Conservation (phyloP, 805 yeast genomes). For the Wickerhamiella siamensis region DNA sequence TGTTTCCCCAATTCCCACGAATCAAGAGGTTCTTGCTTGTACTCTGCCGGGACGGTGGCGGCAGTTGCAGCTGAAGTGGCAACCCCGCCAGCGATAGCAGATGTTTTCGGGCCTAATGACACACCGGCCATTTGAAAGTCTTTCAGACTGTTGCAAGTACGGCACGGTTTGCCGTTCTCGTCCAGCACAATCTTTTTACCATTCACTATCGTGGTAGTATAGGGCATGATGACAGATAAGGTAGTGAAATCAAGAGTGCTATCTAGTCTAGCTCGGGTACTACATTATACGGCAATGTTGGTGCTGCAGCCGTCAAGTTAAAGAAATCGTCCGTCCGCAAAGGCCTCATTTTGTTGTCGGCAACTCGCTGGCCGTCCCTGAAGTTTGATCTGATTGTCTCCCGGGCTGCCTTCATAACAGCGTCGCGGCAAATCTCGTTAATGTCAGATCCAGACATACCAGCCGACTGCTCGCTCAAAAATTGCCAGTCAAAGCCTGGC, state of each 20-base stretch:
- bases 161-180: conserved; percentile 90
- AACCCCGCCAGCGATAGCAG: conserved; percentile 11
- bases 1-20: conserved; percentile 66
- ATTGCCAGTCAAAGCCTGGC: conserved; percentile 41
- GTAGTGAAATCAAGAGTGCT: not conserved
- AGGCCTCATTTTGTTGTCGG: conserved; percentile 37
- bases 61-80: conserved; percentile 18
- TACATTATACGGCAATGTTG: not conserved
- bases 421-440: conserved; percentile 82
- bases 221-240: conserved; percentile 6
- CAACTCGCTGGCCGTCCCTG: conserved; percentile 24
- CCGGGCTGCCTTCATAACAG: conserved; percentile 77
- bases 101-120: conserved; percentile 18
- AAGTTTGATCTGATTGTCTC: conserved; percentile 61
- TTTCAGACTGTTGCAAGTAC: conserved; percentile 67
- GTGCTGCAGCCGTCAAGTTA: not conserved
- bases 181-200: conserved; percentile 66
- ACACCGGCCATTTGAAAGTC: conserved; percentile 57
- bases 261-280: conserved; percentile 1
- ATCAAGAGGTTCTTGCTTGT: conserved; percentile 71
- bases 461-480: conserved; percentile 46
- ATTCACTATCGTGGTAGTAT: conserved; percentile 10
- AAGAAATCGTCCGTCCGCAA: conserved; percentile 47
- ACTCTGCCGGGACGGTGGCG: conserved; percentile 16
- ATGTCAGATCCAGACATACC: conserved; percentile 86